A percentile compares a stretch with the other conserved stretches of the same genome.
phyloP scores from a whole-genome alignment of 768 basidiomycete genomes.

The Clavaria fumosa region DNA sequence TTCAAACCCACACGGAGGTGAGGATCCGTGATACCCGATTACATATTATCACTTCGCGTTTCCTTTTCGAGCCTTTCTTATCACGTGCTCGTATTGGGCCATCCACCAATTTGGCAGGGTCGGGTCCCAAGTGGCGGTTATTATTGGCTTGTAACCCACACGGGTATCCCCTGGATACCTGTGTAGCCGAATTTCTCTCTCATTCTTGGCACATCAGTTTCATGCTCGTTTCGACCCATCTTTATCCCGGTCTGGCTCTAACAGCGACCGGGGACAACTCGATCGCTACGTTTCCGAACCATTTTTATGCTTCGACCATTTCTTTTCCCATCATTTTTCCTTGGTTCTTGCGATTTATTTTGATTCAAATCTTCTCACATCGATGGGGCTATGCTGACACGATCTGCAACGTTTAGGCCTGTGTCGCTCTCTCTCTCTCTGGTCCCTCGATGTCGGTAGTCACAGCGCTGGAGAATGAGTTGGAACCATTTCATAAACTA shows the following conservation, averaged over 20 bases:
- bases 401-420: slow-evolving; percentile 28
- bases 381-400: slow-evolving; percentile 3
- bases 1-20: slow-evolving; percentile 47
- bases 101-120: too few relatives aligned
- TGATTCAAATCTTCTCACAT: not conserved
- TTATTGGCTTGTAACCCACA: too few relatives aligned
- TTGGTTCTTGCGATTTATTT: too few relatives aligned
- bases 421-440: slow-evolving; percentile 36
- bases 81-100: too few relatives aligned
- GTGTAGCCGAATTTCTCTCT: too few relatives aligned
- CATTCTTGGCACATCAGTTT: too few relatives aligned
- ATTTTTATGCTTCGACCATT: too few relatives aligned
- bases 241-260: not conserved
- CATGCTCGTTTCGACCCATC: not conserved
- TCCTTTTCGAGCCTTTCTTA: too few relatives aligned
- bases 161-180: too few relatives aligned
- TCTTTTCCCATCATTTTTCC: too few relatives aligned
- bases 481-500: slow-evolving; percentile 46
- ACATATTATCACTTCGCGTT: slow-evolving; percentile 1
- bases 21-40: not conserved
- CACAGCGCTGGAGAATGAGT: slow-evolving; percentile 45
- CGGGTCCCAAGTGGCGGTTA: too few relatives aligned
- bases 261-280: not conserved
- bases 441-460: slow-evolving; percentile 30
- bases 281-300: not conserved